Evolutionary conservation across 2,329 filamentous ascomycete species (phyloP), one percentile per base, ranked within the genome.

Genomic region (Catunica adiposa): DNA sequence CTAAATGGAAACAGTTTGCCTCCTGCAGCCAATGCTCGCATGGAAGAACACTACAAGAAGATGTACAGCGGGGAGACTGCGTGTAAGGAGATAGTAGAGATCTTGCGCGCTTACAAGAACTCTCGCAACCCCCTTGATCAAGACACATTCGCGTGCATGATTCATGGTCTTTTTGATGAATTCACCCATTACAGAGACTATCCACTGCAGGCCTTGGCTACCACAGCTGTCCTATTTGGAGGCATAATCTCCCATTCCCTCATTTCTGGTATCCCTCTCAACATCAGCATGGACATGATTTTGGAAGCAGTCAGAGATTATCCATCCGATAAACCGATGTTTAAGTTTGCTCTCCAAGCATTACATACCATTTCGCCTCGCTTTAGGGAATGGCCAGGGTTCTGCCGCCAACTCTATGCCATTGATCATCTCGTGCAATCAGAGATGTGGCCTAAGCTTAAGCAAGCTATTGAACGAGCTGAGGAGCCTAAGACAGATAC

Each of bases 131-230:
- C 87, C 1, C 72, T 83, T 15, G 88, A 96, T 59, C 92, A 97
- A 66, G 92, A 98, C 65, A 78, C 96, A 5, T 98, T 98, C 66
- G 86, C 90, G 14, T 96, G 90, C 70, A 98, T 98, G 89, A 94
- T 98, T 37, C 89, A 96, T 64, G 92, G 92, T 0, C 73, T 98
- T 3, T 96, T 98, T 63, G 92, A 98, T 63, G 92, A 98, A 70
- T 98, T 96, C 66, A 84, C 84, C 56, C 94, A 95, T 64, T 98
- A 96, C 66, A 80, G 85, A 42, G 89, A 94, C 64, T 98, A 98
- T 67, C 94, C 94, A 0, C 74, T 96, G n/a, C 90, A 96, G 64
- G 92, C 92, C 4, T 73, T 98, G 53, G 90, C 90, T 6, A 97
- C 90, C 9, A 98, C 92, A 0, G 90, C 92, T 3, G 89, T 98